Evolutionary conservation across 179 eudicot genomes (phyloP).

Genomic region (Heliamphora pulchella): DNA sequence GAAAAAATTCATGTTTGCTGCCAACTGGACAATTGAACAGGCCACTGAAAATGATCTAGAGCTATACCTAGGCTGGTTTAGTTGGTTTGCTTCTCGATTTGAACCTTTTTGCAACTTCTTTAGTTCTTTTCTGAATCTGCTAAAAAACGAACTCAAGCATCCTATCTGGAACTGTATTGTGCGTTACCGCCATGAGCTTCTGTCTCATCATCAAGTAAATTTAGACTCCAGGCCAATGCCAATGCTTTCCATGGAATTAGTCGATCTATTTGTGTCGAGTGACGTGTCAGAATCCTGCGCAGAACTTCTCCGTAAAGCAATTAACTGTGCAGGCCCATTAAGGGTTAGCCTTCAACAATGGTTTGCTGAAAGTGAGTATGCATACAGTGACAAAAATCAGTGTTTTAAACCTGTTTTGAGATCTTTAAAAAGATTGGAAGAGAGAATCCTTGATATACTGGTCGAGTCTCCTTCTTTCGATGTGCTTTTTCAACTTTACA

Average conservation of each 20-base stretch:
- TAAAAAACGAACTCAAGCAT: slow-evolving; percentile 55
- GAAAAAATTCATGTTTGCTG: slow-evolving; percentile 58
- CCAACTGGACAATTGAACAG: slow-evolving; percentile 82
- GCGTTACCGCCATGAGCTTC: slow-evolving; percentile 34
- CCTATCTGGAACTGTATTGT: slow-evolving; percentile 62
- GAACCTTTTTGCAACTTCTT: slow-evolving; percentile 51
- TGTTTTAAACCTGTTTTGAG: slow-evolving; percentile 36
- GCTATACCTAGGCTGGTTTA: slow-evolving; percentile 54
- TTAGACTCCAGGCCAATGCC: slow-evolving; percentile 40
- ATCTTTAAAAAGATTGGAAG: slow-evolving; percentile 52
- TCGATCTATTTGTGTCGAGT: slow-evolving; percentile 30
- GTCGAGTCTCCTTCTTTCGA: slow-evolving; percentile 53
- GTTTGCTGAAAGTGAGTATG: slow-evolving; percentile 40
- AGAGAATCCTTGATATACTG: slow-evolving; percentile 47
- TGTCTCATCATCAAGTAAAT: slow-evolving; percentile 31
- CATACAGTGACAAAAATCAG: slow-evolving; percentile 23
- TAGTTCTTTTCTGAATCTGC: slow-evolving; percentile 33
- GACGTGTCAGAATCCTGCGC: slow-evolving; percentile 24
- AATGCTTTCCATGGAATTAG: slow-evolving; percentile 54
- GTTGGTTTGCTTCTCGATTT: slow-evolving; percentile 61
- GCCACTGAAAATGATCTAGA: slow-evolving; percentile 55
- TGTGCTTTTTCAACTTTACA: slow-evolving; percentile 37
- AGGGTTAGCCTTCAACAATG: slow-evolving; percentile 68
- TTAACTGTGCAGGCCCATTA: slow-evolving; percentile 43
- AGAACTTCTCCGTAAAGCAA: slow-evolving; percentile 41